Conservation (phyloP, 257 asterid genomes). For the Fraxinus cuspidata region DNA sequence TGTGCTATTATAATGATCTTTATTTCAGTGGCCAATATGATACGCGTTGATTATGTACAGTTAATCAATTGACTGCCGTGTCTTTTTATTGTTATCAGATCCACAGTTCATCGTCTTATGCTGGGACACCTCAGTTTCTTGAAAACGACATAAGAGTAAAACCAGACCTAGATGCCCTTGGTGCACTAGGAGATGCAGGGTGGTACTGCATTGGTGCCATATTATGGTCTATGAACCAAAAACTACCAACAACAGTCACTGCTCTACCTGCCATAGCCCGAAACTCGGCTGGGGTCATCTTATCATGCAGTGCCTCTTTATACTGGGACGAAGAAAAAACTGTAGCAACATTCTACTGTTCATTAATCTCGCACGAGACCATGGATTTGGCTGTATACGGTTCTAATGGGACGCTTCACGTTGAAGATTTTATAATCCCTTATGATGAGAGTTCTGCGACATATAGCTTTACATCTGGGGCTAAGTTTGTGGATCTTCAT, state of each 20-base stretch:
- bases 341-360: constrained; percentile 64
- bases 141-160: constrained; percentile 62
- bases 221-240: constrained; percentile 69
- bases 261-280: constrained; percentile 49
- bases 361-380: constrained; percentile 59
- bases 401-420: constrained; percentile 51
- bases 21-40: neutral
- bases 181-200: constrained; percentile 79
- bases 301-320: constrained; percentile 62
- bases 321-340: constrained; percentile 61
- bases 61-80: neutral
- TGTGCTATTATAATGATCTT: neutral
- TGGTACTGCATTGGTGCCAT: constrained; percentile 86
- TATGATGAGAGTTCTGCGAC: constrained; percentile 49
- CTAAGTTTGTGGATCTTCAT: constrained; percentile 61
- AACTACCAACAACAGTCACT: constrained; percentile 60
- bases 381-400: constrained; percentile 59
- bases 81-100: constrained; percentile 42
- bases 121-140: constrained; percentile 44
- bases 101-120: constrained; percentile 62
- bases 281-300: constrained; percentile 66
- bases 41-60: neutral
- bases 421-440: constrained; percentile 59
- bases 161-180: constrained; percentile 68
- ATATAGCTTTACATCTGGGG: constrained; percentile 54